Conservation (phyloP, 2,329 filamentous ascomycete species). For the Sporothrix humicola region DNA sequence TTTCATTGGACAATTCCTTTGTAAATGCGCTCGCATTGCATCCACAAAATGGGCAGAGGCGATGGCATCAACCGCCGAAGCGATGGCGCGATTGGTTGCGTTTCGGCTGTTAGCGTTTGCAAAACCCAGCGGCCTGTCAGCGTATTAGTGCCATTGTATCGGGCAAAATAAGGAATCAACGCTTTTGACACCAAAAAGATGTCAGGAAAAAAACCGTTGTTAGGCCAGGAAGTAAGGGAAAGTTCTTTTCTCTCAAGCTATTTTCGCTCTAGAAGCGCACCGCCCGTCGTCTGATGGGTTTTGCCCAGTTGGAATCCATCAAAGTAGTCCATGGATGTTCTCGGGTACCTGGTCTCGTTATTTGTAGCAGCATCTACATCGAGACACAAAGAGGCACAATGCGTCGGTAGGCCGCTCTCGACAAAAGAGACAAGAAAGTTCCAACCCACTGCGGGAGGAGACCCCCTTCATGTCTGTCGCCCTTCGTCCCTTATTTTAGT, state of each 20-base stretch:
- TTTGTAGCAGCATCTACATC: constrained; percentile 10
- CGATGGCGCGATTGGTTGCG: constrained; percentile 43
- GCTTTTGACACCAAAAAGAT: not conserved
- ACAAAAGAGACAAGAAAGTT: not conserved
- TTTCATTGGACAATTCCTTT: constrained; percentile 16
- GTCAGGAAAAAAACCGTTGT: not conserved
- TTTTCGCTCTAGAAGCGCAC: constrained; percentile 1
- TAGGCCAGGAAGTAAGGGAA: not conserved
- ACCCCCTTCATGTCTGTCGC: not conserved
- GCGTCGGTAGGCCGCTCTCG: not conserved
- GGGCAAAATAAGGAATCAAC: constrained; percentile 18
- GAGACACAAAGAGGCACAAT: not conserved
- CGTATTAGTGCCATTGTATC: constrained; percentile 1
- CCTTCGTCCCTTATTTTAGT: constrained; percentile 15
- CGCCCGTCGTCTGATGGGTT: not conserved
- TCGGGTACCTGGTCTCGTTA: not conserved
- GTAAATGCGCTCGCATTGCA: not conserved
- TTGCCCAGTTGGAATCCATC: not conserved
- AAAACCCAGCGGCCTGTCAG: not conserved
- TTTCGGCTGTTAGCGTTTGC: constrained; percentile 8
- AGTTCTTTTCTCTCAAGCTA: not conserved
- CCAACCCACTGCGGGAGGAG: not conserved
- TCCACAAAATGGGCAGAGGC: not conserved
- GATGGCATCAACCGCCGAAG: constrained; percentile 41
- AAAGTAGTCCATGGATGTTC: not conserved